These are phyloP conservation scores for Phycomyces blakesleeanus DNA, from an alignment of 192 early-diverging fungal genomes.

Conservation along the genomic window DNA sequence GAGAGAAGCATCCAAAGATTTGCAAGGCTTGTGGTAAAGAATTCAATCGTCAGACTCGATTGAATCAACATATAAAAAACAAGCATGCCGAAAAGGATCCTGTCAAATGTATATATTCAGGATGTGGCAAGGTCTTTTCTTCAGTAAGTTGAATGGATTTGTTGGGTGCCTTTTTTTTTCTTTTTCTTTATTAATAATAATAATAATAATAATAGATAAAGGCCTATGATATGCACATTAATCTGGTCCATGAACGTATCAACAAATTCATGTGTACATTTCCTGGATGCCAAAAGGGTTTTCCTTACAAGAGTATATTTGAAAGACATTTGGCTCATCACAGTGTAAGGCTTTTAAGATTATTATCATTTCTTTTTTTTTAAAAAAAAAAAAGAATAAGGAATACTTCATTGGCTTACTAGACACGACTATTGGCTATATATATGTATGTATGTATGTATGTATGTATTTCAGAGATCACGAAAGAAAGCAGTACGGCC, in stretches of 20 bases:
- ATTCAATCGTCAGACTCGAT: slow-evolving; percentile 10
- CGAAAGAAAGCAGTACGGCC: slow-evolving; percentile 4
- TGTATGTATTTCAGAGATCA: not conserved
- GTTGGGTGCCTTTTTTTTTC: not conserved
- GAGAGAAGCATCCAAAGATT: not conserved
- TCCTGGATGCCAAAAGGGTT: slow-evolving; percentile 26
- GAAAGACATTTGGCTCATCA: not conserved
- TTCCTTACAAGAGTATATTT: slow-evolving; percentile 26
- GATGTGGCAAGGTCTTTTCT: slow-evolving; percentile 30
- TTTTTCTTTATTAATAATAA: too few relatives aligned
- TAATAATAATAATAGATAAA: not conserved
- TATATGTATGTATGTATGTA: too few relatives aligned
- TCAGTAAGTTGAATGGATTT: slow-evolving; percentile 5
- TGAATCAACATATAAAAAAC: slow-evolving; percentile 31
- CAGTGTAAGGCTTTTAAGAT: not conserved
- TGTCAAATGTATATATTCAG: slow-evolving; percentile 34
- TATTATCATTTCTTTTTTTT: not conserved
- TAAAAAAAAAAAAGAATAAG: too few relatives aligned
- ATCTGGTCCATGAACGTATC: not conserved
- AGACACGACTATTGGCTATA: too few relatives aligned
- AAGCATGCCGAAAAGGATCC: slow-evolving; percentile 16
- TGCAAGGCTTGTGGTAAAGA: slow-evolving; percentile 1
- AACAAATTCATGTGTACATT: slow-evolving; percentile 23
- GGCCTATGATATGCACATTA: slow-evolving; percentile 3
- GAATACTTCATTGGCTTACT: too few relatives aligned